Evolutionary conservation across 345 rosid species (phyloP).

Genomic region (Sapria himalayana): DNA sequence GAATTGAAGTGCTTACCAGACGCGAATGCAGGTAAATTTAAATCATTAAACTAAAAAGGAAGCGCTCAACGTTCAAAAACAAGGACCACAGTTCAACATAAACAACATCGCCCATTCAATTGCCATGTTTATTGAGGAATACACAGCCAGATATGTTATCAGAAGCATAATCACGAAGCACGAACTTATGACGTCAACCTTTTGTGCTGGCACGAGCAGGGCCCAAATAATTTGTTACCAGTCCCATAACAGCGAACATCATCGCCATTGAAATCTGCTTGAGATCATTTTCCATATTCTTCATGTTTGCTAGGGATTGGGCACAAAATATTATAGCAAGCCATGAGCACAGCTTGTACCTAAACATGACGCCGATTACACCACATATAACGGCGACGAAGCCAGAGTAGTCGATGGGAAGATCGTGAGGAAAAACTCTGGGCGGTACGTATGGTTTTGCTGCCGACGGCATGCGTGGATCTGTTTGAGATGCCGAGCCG

Average conservation of each 20-base stretch:
- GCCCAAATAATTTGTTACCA: conserved; percentile 83
- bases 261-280: conserved; percentile 96
- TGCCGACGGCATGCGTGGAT: conserved; percentile 70
- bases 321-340: conserved; percentile 84
- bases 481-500: conserved; percentile 36
- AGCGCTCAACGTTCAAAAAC: no score
- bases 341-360: conserved; percentile 97
- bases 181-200: no score
- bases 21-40: no score
- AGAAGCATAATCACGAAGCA: no score
- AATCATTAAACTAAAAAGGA: no score
- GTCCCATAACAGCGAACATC: conserved; percentile 97
- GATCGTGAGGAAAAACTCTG: conserved; percentile 43
- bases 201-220: conserved; percentile 47
- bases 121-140: no score
- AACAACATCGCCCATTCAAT: no score
- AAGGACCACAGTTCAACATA: no score
- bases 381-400: conserved; percentile 86
- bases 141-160: no score
- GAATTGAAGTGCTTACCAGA: no score
- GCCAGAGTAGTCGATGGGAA: conserved; percentile 92
- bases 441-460: conserved; percentile 43
- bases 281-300: conserved; percentile 72
- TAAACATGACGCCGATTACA: conserved; percentile 81
- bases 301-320: conserved; percentile 78